Percentiles rank a stretch among this genome's conserved stretches.
Evolutionary conservation across 306 rosid species (phyloP).

Genomic region (Oemleria cerasiformis): DNA sequence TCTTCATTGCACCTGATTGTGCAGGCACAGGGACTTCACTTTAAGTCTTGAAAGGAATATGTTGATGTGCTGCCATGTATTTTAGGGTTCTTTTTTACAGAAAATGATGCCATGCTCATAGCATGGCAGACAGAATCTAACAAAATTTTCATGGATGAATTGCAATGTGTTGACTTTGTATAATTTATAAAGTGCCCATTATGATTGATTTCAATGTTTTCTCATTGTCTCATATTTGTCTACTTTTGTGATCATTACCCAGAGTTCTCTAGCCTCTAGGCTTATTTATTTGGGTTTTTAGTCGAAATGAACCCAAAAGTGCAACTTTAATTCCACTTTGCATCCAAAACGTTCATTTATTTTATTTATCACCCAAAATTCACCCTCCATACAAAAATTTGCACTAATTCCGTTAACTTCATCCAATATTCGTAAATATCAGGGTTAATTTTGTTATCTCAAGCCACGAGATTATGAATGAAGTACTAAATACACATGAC

Average conservation of each 20-base stretch:
- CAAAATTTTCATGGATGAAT: conserved; percentile 6
- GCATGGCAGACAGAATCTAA: conserved; percentile 37
- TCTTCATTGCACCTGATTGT: background rate
- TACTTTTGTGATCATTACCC: background rate
- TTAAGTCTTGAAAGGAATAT: background rate
- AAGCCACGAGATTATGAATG: too few relatives aligned
- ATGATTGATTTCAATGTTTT: background rate
- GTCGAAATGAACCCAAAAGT: too few relatives aligned
- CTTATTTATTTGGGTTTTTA: background rate
- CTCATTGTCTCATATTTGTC: background rate
- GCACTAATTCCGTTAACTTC: too few relatives aligned
- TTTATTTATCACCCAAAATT: too few relatives aligned
- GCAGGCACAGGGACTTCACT: conserved; percentile 4
- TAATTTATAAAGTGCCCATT: background rate
- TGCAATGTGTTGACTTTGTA: conserved; percentile 12
- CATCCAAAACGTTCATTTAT: too few relatives aligned
- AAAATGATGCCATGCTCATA: background rate
- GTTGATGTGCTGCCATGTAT: background rate
- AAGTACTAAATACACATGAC: too few relatives aligned
- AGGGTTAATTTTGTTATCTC: too few relatives aligned
- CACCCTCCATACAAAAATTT: too few relatives aligned
- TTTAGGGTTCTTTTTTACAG: background rate
- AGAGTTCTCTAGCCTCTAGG: background rate
- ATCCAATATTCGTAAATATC: too few relatives aligned
- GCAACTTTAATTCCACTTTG: too few relatives aligned